phyloP scores from a whole-genome alignment of 2,329 filamentous ascomycete species.

The Xylaria sp. region DNA sequence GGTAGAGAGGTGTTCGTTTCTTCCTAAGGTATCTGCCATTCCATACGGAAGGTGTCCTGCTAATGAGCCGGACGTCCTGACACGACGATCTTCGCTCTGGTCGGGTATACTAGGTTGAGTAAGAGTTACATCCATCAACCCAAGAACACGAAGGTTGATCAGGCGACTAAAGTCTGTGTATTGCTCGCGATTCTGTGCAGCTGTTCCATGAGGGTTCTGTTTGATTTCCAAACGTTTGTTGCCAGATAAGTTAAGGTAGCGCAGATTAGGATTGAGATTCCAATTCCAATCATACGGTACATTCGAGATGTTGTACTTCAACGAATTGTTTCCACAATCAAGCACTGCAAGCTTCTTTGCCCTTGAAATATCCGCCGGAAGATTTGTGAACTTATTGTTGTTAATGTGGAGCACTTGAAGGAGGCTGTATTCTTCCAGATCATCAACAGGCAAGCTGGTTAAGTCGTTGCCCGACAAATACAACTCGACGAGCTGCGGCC shows the following conservation, averaged over 20 bases:
- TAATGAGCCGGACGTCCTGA: conserved; percentile 94
- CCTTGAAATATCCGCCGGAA: conserved; percentile 94
- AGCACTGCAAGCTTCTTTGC: conserved; percentile 91
- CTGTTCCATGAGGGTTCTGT: conserved; percentile 66
- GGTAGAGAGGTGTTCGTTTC: conserved; percentile 93
- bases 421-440: conserved; percentile 87
- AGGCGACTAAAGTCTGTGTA: conserved; percentile 91
- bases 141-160: conserved; percentile 84
- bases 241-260: conserved; percentile 94
- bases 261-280: conserved; percentile 96
- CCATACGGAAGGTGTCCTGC: conserved; percentile 93
- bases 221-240: conserved; percentile 97
- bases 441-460: conserved; percentile 89
- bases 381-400: conserved; percentile 95
- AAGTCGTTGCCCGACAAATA: conserved; percentile 96
- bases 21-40: conserved; percentile 95
- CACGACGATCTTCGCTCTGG: conserved; percentile 92
- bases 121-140: conserved; percentile 97
- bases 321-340: conserved; percentile 91
- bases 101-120: conserved; percentile 94
- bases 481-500: conserved; percentile 89
- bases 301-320: conserved; percentile 99
- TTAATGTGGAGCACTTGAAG: conserved; percentile 95
- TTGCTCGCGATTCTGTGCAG: conserved; percentile 69
- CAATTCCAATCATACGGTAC: conserved; percentile 99